Base-by-base conservation (phyloP, 306 rosid species). In the Carpinus viminea region DNA sequence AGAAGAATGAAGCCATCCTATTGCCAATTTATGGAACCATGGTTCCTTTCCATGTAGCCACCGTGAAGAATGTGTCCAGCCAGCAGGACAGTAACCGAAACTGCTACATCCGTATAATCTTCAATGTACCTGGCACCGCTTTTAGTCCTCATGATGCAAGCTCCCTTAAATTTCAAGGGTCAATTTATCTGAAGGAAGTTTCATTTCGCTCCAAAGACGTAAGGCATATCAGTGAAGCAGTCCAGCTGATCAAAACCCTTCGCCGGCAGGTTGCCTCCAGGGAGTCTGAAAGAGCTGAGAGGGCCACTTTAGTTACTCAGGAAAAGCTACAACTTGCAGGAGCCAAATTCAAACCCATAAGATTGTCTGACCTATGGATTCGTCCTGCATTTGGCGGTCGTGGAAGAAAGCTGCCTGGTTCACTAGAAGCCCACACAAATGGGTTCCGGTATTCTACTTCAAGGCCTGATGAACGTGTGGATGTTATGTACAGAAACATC, bases 271-370 rank as follows among this genome's bases (percentile, higher is more conserved):
- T 94, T 86, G 91, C 88, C 66, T 88, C 92, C 18, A 88, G 98
- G 89, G 98, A 94, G 85, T 92, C 93, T 28, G 96, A 92, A 89
- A 89, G 93, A 83, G 98, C 98, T 80, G 97, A 94, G 85, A 86
- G 96, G 85, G 98, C 97, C 53, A 94, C 98, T 12, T 83, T 94
- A 83, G 97, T 94, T 73, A 91, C 97, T 31, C 97, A 94, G 87
- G 98, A 94, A 90, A 94, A 86, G 85, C 89, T 94, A 59, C 98
- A 92, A 86, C 82, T 92, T 61, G 95, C 98, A 16, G 94, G 94
- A 84, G 91, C 91, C 82, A 93, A 91, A 79, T 92, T 89, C 74
- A 94, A 94, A 90, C 98, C 98, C 0, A 85, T 94, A 70, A 85
- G 95, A 31, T 86, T 94, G 77, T 53, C 92, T 70, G 97, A 94